Percentiles rank a stretch among this genome's conserved stretches.
Evolutionary conservation across 2,329 filamentous ascomycete genomes (phyloP).

Genomic region (Aspergillus fijiensis): DNA sequence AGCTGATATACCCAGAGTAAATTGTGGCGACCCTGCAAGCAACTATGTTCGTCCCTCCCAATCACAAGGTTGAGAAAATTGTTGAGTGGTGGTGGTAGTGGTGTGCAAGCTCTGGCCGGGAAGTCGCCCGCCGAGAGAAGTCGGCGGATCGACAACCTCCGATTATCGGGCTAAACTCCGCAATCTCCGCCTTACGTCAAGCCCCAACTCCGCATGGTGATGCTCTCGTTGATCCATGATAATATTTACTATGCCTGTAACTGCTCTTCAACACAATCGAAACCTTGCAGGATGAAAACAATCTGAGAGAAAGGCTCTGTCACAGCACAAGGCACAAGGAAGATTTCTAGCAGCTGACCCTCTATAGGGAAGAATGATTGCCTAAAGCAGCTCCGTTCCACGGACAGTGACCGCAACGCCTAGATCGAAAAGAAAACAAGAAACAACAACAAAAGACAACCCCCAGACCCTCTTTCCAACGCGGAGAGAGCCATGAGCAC

Average conservation of each 20-base stretch:
- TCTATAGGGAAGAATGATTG: constrained; percentile 13
- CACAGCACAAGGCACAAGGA: constrained; percentile 7
- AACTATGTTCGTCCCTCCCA: too few relatives aligned
- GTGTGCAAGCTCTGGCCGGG: constrained; percentile 1
- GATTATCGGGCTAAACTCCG: constrained; percentile 25
- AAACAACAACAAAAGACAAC: constrained; percentile 1
- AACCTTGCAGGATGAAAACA: constrained; percentile 8
- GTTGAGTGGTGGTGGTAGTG: neutral
- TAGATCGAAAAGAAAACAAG: constrained; percentile 9
- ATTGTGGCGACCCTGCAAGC: too few relatives aligned
- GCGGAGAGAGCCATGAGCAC: neutral
- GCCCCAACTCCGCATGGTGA: neutral
- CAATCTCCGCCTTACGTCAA: constrained; percentile 24
- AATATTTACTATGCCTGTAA: constrained; percentile 18
- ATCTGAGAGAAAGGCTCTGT: constrained; percentile 7
- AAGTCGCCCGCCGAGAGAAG: constrained; percentile 9
- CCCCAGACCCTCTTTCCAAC: constrained; percentile 8
- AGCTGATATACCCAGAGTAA: too few relatives aligned
- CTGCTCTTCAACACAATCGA: neutral
- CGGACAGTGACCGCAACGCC: constrained; percentile 20
- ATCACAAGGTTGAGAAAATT: too few relatives aligned
- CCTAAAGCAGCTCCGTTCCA: constrained; percentile 14
- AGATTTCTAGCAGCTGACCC: constrained; percentile 19
- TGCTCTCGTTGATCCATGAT: constrained; percentile 13
- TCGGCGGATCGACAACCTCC: constrained; percentile 9